phyloP scores from a whole-genome alignment of 2,329 filamentous ascomycete genomes.

The Pseudogymnoascus sp. region DNA sequence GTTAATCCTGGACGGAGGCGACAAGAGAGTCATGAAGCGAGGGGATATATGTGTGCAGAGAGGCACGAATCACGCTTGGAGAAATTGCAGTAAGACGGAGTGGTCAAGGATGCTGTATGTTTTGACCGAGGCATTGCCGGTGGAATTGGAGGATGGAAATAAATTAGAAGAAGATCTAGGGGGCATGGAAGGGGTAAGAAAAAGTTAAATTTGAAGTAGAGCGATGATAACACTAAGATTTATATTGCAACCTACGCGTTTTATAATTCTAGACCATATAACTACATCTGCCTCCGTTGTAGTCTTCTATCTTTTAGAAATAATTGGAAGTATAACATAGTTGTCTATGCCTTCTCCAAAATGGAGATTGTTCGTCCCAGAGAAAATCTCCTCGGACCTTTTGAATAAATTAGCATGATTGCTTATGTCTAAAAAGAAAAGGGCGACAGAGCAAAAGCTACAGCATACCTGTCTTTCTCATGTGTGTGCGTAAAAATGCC shows the following conservation, averaged over 20 bases:
- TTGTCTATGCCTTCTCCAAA: conserved; percentile 40
- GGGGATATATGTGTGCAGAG: conserved; percentile 37
- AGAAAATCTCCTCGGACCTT: conserved; percentile 27
- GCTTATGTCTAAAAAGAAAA: background rate
- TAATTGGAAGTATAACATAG: conserved; percentile 43
- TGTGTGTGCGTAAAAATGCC: conserved; percentile 49
- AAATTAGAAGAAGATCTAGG: conserved; percentile 16
- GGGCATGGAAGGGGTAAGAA: conserved; percentile 14
- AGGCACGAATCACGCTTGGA: conserved; percentile 39
- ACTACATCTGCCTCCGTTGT: background rate
- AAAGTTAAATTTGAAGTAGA: conserved; percentile 4
- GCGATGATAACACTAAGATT: background rate
- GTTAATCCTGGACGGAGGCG: conserved; percentile 34
- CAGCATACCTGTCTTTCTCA: conserved; percentile 37
- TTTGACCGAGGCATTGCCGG: conserved; percentile 13
- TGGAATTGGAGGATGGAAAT: conserved; percentile 1
- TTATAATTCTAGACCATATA: background rate
- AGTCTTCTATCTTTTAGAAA: conserved; percentile 29
- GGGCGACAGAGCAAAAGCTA: background rate
- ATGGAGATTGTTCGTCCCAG: conserved; percentile 43
- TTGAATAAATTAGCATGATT: background rate
- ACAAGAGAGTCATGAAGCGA: conserved; percentile 30
- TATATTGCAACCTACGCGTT: background rate
- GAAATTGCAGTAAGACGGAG: conserved; percentile 17
- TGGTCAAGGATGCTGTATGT: conserved; percentile 26